Evolutionary conservation across 148 eudicot genomes (phyloP), one percentile per base, ranked within the genome.

Genomic region (Camellia granthamiana): DNA sequence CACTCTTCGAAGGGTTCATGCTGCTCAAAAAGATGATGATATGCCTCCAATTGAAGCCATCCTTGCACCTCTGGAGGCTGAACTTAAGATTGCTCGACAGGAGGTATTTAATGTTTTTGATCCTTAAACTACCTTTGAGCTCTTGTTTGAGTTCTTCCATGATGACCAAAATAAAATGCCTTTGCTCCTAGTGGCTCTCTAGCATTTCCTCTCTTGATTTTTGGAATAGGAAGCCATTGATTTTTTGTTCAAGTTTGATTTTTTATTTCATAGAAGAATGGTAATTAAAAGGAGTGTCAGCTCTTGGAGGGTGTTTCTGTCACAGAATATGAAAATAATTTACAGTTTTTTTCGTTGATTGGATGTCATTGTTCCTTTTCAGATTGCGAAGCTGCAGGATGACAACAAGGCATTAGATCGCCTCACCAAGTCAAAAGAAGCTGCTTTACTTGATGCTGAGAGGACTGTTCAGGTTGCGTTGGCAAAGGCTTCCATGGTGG

Each of bases 11-110:
- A 87, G 95, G 87, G 95, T 92, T 75, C 95, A 92, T 90, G 95
- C 95, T 83, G 93, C 92, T 79, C 95, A 90, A 80, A 92, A 92
- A 79, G 95, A 92, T 79, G 95, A 92, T 79, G 95, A 92, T 79
- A 92, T 92, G 95, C 95, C 95, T 79, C 95, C 95, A 30, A 92
- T 92, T 79, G 93, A 92, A 90, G 95, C 95, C 77, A 92, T 92
- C 79, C 87, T 92, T 74, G 95, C 93, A 68, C 95, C 95, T 0
- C 76, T 92, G 84, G 95, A 92, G 79, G 95, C 95, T 75, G 95
- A 92, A 83, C 95, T 92, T 74, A 92, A 92, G 86, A 90, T 92
- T 80, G 89, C 93, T 38, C 85, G 95, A 3, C 95, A 86, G 72
- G 95, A 92, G 93, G 95, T 92, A 69, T 30, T 55, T 38, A 18